Percentiles rank a stretch among this genome's conserved stretches.
Conservation (phyloP, 2,329 filamentous ascomycete genomes). For the Teratosphaeria epicoccoides region DNA sequence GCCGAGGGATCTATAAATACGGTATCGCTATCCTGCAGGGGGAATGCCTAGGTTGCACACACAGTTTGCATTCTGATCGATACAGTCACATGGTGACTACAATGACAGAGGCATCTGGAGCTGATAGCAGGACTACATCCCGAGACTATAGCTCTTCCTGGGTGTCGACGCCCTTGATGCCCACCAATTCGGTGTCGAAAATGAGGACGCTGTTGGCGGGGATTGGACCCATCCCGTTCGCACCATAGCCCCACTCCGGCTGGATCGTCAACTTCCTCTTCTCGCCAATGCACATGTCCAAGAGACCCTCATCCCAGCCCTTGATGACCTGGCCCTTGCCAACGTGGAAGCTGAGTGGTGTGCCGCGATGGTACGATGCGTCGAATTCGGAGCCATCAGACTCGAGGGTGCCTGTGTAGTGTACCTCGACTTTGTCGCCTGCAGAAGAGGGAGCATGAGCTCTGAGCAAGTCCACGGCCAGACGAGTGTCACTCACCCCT, state of each 20-base stretch:
- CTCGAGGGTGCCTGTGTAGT: conserved; percentile 76
- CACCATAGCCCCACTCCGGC: conserved; percentile 71
- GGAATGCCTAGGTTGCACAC: too few species aligned
- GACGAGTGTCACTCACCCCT: conserved; percentile 16
- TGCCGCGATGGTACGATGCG: conserved; percentile 60
- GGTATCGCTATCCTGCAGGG: too few species aligned
- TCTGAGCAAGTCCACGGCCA: background rate
- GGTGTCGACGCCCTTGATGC: conserved; percentile 60
- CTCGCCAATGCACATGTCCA: conserved; percentile 95
- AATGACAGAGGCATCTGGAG: too few species aligned
- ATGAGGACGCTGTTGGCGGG: conserved; percentile 73
- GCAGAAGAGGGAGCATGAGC: background rate
- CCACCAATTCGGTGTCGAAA: conserved; percentile 84
- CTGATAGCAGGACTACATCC: too few species aligned
- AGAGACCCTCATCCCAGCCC: conserved; percentile 85
- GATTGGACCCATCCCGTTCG: conserved; percentile 70
- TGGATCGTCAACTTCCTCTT: conserved; percentile 86
- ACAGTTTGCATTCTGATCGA: too few species aligned
- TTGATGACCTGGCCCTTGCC: conserved; percentile 85
- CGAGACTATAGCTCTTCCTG: conserved; percentile 15
- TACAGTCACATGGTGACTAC: too few species aligned
- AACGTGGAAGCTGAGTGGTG: conserved; percentile 68
- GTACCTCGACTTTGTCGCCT: conserved; percentile 73
- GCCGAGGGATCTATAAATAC: too few species aligned
- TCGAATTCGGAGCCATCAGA: conserved; percentile 47